Base-by-base conservation (phyloP, 2,329 filamentous ascomycete species). In the Sclerotinia spermophila region DNA sequence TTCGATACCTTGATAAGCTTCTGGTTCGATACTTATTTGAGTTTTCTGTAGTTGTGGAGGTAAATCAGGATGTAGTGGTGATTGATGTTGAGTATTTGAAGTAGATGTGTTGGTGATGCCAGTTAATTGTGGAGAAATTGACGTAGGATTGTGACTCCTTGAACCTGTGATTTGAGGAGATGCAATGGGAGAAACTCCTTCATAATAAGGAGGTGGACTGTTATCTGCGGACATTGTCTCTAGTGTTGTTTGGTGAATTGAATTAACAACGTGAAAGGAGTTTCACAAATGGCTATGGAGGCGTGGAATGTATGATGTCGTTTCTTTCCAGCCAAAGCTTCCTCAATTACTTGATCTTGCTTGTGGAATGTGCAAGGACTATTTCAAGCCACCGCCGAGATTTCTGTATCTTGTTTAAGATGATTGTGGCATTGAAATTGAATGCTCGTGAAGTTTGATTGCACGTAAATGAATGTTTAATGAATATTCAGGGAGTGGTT, bases 1-100 rank as follows among this genome's bases (percentile, higher is more conserved):
- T 62, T 69, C 67, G 35, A 69, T 69, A 13, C 67, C 58, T 65
- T 69, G 58, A 38, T 64, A 69, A 44, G 38, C n/a, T 33, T 65
- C 66, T 51, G 65, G 11, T 4, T 44, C 17, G n/a, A 19, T 44
- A 30, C 55, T 35, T 11, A 44, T 21, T 69, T 51, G 58, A 30
- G 35, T 35, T 65, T 51, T 27, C 11, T 61, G 45, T 53, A n/a
- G 5, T 27, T 62, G 40, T 42, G 56, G 21, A 24, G 44, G 61
- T 48, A 48, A 38, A 48, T 51, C 30, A 38, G 42, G 35, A n/a
- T 69, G 67, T 21, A n/a, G n/a, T n/a, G n/a, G n/a, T n/a, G 56
- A n/a, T 48, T 55, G 62, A 35, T 42, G 62, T 59, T 62, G 58
- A 35, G 21, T 69, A 61, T 69, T 53, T 42, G 67, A 48, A 40